phyloP scores from a whole-genome alignment of 345 rosid species.

The Bruguiera sexangula region DNA sequence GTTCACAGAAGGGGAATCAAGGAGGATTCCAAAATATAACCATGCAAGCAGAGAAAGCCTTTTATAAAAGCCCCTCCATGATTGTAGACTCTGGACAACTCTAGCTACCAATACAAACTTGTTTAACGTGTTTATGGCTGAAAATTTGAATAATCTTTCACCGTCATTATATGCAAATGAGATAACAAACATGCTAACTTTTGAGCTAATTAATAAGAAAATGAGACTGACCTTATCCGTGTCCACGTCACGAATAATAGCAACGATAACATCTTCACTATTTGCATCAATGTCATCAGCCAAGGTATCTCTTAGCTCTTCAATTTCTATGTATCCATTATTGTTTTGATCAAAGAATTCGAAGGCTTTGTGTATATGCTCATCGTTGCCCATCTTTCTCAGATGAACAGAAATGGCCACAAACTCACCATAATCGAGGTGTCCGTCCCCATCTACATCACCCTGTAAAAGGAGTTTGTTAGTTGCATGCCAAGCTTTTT shows the following conservation, averaged over 20 bases:
- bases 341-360: slow-evolving; percentile 29
- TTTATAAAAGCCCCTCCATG: no score
- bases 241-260: slow-evolving; percentile 30
- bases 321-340: slow-evolving; percentile 30
- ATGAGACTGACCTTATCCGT: slow-evolving; percentile 25
- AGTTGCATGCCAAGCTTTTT: not conserved
- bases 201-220: not conserved
- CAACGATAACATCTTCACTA: slow-evolving; percentile 24
- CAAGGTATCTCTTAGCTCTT: slow-evolving; percentile 28
- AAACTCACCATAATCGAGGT: slow-evolving; percentile 30
- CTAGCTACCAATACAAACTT: no score
- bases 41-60: no score
- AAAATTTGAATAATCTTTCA: not conserved
- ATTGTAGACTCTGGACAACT: no score
- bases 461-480: slow-evolving; percentile 19
- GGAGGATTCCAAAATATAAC: no score
- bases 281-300: slow-evolving; percentile 24
- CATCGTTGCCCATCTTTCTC: slow-evolving; percentile 31
- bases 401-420: slow-evolving; percentile 31
- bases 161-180: not conserved
- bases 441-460: slow-evolving; percentile 30
- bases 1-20: not conserved
- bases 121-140: no score
- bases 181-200: not conserved
- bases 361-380: slow-evolving; percentile 32